Evolutionary conservation across 1,284 basidiomycete species (phyloP).

Genomic region (Taiwanofungus camphoratus): DNA sequence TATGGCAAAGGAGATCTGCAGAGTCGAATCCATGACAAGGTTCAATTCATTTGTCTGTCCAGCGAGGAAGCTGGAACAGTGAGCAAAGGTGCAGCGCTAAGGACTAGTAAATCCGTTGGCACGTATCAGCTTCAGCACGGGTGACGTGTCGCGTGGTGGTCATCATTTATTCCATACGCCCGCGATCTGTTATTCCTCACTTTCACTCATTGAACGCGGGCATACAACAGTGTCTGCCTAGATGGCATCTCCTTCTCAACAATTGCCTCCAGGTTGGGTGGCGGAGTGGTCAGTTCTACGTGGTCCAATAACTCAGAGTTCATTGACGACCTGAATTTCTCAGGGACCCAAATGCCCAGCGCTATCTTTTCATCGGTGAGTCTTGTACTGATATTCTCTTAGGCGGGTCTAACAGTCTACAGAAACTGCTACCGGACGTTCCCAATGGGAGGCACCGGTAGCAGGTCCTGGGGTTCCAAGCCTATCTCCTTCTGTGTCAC

Average conservation of each 20-base stretch:
- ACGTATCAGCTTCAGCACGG: constrained; percentile 7
- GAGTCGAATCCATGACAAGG: too few relatives aligned
- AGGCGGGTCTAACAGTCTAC: constrained; percentile 4
- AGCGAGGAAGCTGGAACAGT: too few relatives aligned
- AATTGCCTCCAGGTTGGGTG: constrained; percentile 85
- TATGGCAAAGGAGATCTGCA: too few relatives aligned
- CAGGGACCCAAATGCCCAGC: constrained; percentile 79
- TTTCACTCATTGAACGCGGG: too few relatives aligned
- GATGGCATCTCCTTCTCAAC: constrained; percentile 66
- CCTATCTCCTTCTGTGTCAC: constrained; percentile 34
- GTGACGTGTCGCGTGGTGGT: constrained; percentile 7
- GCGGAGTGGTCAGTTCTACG: constrained; percentile 69
- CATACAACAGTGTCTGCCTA: constrained; percentile 4
- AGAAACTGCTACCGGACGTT: constrained; percentile 52
- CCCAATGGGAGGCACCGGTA: constrained; percentile 55
- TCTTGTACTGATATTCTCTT: constrained; percentile 7
- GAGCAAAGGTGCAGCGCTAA: too few relatives aligned
- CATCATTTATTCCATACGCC: too few relatives aligned
- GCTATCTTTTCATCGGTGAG: constrained; percentile 80
- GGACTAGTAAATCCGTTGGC: too few relatives aligned
- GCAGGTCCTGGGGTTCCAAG: constrained; percentile 33
- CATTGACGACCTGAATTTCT: constrained; percentile 12
- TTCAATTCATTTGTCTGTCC: too few relatives aligned
- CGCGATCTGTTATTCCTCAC: too few relatives aligned
- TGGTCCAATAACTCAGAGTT: constrained; percentile 10